Base-by-base conservation (phyloP, 2,329 filamentous ascomycete species). In the Paecilomyces niveus region DNA sequence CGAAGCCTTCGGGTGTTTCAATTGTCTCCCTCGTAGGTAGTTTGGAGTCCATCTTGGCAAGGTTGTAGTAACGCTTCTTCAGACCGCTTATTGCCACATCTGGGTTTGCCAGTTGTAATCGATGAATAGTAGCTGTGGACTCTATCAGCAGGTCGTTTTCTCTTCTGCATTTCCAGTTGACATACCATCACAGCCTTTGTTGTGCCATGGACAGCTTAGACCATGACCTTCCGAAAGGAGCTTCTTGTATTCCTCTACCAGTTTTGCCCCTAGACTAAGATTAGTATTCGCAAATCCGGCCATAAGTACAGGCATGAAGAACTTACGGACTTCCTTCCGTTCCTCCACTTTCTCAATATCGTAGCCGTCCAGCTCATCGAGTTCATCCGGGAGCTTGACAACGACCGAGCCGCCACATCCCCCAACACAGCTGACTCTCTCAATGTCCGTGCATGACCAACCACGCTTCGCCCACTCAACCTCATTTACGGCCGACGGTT, bases 381-480 rank as follows among this genome's bases (percentile, higher is more conserved):
- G 85, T 63, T 89, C 85, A 6, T 85, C 84, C 0, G 85, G 81
- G 5, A 96, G 78, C 74, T 89, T 91, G 56, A 97, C 89, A 3
- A 94, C 83, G 49, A 97, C 80, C 66, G 95, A 89, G 67, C 89
- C 88, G 69, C 88, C 88, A 69, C 94, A 99, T 2, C 92, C 85
- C 49, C 89, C 87, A 50, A 80, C 81, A 71, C 94, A 99, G 18
- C 86, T 85, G 15, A 97, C 90, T 3, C 89, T 89, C 74, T 96
- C 92, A 63, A 86, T 86, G 65, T 88, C 88, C 53, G 89, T 85
- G 67, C 93, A 97, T 3, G 88, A 81, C 93, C 94, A 99, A 0
- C 93, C 93, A 59, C 89, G 81, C 78, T 93, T 96, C 0, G 92
- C 92, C 94, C 94, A 99, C 72, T 92, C 89, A 7, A 97, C 86